Percentiles rank a stretch among this genome's conserved stretches.
phyloP scores from a whole-genome alignment of 1,284 basidiomycete genomes.

The Apiotrichum mycotoxinovorans region DNA sequence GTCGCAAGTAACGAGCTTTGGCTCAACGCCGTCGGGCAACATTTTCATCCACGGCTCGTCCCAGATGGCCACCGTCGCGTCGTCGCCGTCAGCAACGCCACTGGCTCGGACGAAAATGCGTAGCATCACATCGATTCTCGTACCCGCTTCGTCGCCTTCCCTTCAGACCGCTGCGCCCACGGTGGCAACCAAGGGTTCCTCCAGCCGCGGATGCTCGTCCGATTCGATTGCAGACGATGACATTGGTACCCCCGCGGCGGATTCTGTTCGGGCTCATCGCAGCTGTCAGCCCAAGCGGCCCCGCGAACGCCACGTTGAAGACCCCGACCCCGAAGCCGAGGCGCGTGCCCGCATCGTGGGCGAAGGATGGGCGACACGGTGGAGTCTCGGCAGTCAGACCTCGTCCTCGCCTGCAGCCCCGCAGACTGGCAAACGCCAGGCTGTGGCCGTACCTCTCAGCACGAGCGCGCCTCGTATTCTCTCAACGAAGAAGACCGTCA shows the following conservation, averaged over 20 bases:
- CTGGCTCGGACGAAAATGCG: background rate
- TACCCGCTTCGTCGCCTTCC: slow-evolving; percentile 22
- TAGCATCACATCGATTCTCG: slow-evolving; percentile 8
- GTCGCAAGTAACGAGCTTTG: background rate
- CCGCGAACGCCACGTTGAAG: slow-evolving; percentile 21
- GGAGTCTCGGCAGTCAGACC: background rate
- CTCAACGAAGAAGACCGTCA: background rate
- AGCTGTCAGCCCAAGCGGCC: slow-evolving; percentile 13
- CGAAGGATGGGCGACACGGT: slow-evolving; percentile 28
- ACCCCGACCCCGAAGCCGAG: slow-evolving; percentile 22
- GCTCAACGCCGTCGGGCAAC: background rate
- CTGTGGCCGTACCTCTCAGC: slow-evolving; percentile 2
- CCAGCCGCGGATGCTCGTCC: slow-evolving; percentile 12
- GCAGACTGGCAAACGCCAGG: background rate
- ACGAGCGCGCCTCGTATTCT: slow-evolving; percentile 2
- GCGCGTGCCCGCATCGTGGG: slow-evolving; percentile 37
- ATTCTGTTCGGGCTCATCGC: background rate
- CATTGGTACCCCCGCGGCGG: slow-evolving; percentile 28
- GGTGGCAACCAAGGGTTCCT: background rate
- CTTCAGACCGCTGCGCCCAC: background rate
- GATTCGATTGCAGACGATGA: slow-evolving; percentile 35
- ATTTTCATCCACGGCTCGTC: slow-evolving; percentile 2
- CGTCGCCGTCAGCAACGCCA: background rate
- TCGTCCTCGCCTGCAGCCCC: background rate
- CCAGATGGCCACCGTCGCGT: background rate